phyloP scores from a whole-genome alignment of 345 rosid species.

The Syzygium aromaticum region DNA sequence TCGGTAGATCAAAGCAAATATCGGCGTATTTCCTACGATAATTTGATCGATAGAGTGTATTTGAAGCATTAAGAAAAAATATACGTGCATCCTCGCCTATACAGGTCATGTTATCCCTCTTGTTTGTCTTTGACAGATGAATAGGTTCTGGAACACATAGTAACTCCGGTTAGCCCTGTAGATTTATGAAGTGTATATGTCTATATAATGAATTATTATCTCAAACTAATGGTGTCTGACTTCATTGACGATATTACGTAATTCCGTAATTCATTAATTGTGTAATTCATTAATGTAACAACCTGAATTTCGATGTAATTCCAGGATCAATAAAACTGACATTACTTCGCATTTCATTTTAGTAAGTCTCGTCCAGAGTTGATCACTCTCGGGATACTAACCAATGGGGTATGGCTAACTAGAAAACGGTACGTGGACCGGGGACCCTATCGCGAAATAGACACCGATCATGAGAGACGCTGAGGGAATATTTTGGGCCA shows the following conservation, averaged over 20 bases:
- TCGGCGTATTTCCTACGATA: background rate
- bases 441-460: too few relatives aligned
- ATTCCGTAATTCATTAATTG: too few relatives aligned
- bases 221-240: background rate
- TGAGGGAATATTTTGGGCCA: too few relatives aligned
- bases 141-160: background rate
- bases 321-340: too few relatives aligned
- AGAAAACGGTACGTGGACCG: too few relatives aligned
- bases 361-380: too few relatives aligned
- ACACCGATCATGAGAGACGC: too few relatives aligned
- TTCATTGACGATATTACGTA: background rate
- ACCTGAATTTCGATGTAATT: too few relatives aligned
- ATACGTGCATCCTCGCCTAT: background rate
- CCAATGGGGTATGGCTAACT: too few relatives aligned
- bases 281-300: too few relatives aligned
- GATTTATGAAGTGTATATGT: background rate
- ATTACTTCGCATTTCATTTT: too few relatives aligned
- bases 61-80: background rate
- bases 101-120: background rate
- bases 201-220: background rate
- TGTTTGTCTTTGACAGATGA: background rate
- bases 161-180: background rate
- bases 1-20: background rate
- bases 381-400: too few relatives aligned
- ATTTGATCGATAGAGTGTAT: background rate